Base-by-base conservation (phyloP, 2,329 filamentous ascomycete species). In the Neophaeococcomyces aloes region DNA sequence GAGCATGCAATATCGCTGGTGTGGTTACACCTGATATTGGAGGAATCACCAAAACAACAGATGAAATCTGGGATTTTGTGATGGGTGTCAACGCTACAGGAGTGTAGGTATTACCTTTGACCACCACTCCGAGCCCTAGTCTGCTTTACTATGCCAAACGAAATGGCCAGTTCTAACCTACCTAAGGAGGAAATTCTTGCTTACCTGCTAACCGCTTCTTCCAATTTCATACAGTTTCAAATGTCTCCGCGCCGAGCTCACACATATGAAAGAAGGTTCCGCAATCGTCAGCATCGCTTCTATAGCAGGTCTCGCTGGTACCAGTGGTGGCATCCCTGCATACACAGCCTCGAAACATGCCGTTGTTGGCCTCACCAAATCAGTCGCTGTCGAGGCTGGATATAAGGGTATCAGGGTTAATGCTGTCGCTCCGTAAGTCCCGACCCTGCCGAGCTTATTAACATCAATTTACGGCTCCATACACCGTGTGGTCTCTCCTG, bases 331-430 rank as follows among this genome's bases (percentile, higher is more conserved):
- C 23, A 64, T 63, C 52, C 59, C 61, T 1, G 62, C 65, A 2
- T 68, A 69, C 46, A 64, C 59, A 4, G 57, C 60, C 1, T 57
- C 60, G 3, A 70, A 70, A 47, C 66, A 63, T 46, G 67, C 57
- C 3, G 47, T 70, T 5, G 55, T 69, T 3, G 66, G 64, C 2
- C 56, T 69, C 42, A 68, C 66, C 10, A 68, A 67, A 33, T 49
- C 55, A 42, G 61, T 58, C 2, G 56, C 61, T 3, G 56, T 50
- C n/a, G 60, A 63, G 40, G 55, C 51, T 10, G 61, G 57, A 0
- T 42, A 49, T 7, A 48, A 48, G 4, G 55, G 53, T 4, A 62
- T 65, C 21, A 51, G 62, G 29, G 57, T 64, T 13, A 65, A 64
- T 37, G 53, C 58, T 2, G 50, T 64, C 30, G 41, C 41, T 29